phyloP scores from a whole-genome alignment of 768 basidiomycete species.

The Exsudoporus frostii region DNA sequence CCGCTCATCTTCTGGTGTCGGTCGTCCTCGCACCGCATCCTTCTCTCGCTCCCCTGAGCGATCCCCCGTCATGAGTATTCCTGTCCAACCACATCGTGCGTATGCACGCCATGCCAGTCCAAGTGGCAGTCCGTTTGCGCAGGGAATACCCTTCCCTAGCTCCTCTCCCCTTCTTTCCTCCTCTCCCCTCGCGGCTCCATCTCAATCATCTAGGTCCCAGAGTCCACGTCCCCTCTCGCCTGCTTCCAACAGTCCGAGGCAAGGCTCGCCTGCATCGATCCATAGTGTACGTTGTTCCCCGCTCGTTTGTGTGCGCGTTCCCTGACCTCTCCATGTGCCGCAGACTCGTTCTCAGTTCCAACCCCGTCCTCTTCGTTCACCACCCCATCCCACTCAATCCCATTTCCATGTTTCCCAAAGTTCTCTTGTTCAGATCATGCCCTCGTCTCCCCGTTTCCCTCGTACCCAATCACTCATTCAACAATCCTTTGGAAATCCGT shows the following conservation, averaged over 20 bases:
- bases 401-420: constrained; percentile 1
- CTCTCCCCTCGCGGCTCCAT: constrained; percentile 7
- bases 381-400: constrained; percentile 4
- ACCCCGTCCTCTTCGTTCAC: background rate
- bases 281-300: constrained; percentile 10
- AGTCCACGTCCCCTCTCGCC: constrained; percentile 6
- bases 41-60: constrained; percentile 18
- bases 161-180: constrained; percentile 8
- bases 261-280: constrained; percentile 9
- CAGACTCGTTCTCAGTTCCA: constrained; percentile 8
- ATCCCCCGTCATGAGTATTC: constrained; percentile 1
- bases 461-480: constrained; percentile 19
- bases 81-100: constrained; percentile 1
- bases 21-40: constrained; percentile 6
- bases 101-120: constrained; percentile 13
- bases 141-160: constrained; percentile 11
- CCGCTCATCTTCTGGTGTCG: background rate
- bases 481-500: constrained; percentile 7
- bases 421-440: background rate
- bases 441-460: constrained; percentile 6
- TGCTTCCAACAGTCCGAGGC: background rate
- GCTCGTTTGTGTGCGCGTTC: background rate
- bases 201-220: background rate
- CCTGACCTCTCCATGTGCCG: background rate
- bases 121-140: constrained; percentile 4